Base-by-base conservation (phyloP, 805 yeast genomes). In the Kluyveromyces aestuarii region DNA sequence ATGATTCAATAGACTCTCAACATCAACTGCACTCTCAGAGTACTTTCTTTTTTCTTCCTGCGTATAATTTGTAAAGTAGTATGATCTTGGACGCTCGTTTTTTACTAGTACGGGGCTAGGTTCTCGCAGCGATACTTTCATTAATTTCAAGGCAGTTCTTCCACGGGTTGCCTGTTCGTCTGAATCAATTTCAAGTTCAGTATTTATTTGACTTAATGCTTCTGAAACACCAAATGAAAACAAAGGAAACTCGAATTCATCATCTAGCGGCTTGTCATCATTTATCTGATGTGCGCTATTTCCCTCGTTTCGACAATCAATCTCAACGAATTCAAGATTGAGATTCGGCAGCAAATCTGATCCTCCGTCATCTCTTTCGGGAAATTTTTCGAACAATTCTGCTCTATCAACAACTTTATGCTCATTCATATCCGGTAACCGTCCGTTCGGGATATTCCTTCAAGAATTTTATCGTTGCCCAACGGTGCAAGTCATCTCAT, bases 281-380 rank as follows among this genome's bases (percentile, higher is more conserved):
- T 45, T 18, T n/a, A 37, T 37, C 9, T 55, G 46, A 9, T 19
- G 33, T 41, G 8, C 37, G 7, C 38, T 40, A 11, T 5, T 33
- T 16, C 44, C 43, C 17, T 25, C 35, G 8, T 27, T 48, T 16
- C 37, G 38, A 27, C 30, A 18, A 14, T 41, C 37, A 25, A 56
- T 53, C 37, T 64, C 60, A 33, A 59, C 62, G 41, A 63, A 48
- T 52, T 63, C 60, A 27, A 58, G 44, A 1, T 56, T 57, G 37
- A 64, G 40, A 38, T 56, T 59, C 70, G 73, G 60, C 59, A 69
- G 58, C 59, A 63, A 54, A 25, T 55, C 56, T 10, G 51, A 57
- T 16, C 46, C 50, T 3, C 47, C 54, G 7, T 55, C 57, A 8
- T 48, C 45, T 8, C 50, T 51, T 18, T 55, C 60, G 6, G 50